Evolutionary conservation across 1,284 basidiomycete genomes (phyloP), one percentile per base, ranked within the genome.

Genomic region (Sporisorium iseilematis-ciliati): DNA sequence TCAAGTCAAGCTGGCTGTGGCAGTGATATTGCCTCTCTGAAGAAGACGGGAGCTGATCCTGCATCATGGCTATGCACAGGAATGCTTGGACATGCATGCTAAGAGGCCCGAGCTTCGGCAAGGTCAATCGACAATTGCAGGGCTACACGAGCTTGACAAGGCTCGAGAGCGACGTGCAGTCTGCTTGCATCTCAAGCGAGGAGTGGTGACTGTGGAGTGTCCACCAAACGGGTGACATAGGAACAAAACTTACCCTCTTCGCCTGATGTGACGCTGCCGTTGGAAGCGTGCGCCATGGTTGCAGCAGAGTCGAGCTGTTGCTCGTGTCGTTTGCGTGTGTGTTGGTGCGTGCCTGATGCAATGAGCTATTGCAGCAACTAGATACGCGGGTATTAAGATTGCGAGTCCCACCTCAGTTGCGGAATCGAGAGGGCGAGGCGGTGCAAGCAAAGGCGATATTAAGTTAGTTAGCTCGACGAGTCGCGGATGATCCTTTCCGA

Each of bases 241-340:
- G 21, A 12, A 14, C 23, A 14, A 26, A 31, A 66, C 65, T 61
- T 61, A 67, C 65, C 65, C n/a, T 68, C 50, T 40, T 68, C 65
- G 29, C 42, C 59, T 26, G 58, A 57, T 43, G 59, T 45, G 49
- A 49, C 38, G 55, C 55, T 68, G 59, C 54, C 65, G 21, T 68
- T 57, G 16, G 58, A 56, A 23, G 45, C 23, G 50, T 62, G 65
- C 51, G 55, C 38, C 42, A 57, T 57, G 29, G 43, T 29, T 57
- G 55, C 23, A 26, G 20, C 48, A 49, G 46, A 20, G 29, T 20
- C 51, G 40, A 54, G 38, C 21, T 42, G 12, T 16, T n/a, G 46
- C 26, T 16, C 14, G 45, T 23, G 20, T 38, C 33, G 33, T 35
- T 4, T 29, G 29, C 29, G 29, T 8, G 29, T 29, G 33, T 8